A percentile compares a stretch with the other conserved stretches of the same genome.
phyloP scores from a whole-genome alignment of 2,329 filamentous ascomycete species.

The Penicillium crustosum region DNA sequence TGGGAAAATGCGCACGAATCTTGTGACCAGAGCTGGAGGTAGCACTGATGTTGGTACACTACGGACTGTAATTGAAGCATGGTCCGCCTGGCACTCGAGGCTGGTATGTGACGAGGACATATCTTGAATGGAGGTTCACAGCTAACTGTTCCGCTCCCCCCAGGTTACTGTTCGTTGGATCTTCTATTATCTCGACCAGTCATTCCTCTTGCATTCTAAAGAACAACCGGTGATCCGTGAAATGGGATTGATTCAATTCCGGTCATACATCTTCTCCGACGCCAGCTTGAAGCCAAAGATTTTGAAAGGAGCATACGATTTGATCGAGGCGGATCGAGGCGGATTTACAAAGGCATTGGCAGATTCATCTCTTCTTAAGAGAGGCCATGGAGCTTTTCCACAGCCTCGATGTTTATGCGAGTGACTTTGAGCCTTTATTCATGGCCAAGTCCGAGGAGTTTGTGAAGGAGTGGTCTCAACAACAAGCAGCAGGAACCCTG shows the following conservation, averaged over 20 bases:
- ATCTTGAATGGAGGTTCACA: neutral
- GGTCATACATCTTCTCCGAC: conserved; percentile 59
- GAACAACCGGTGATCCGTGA: conserved; percentile 73
- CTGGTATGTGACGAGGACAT: conserved; percentile 54
- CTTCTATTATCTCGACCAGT: conserved; percentile 91
- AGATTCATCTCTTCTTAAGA: conserved; percentile 68
- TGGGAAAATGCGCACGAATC: conserved; percentile 55
- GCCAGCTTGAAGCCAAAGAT: conserved; percentile 53
- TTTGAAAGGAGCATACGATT: conserved; percentile 70
- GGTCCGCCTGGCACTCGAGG: conserved; percentile 77
- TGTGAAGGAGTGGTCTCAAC: conserved; percentile 67
- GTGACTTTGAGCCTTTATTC: conserved; percentile 75
- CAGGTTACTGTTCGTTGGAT: conserved; percentile 78
- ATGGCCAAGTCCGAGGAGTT: conserved; percentile 67
- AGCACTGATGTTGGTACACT: conserved; percentile 65
- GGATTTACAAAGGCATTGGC: conserved; percentile 53
- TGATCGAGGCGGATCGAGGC: conserved; percentile 71
- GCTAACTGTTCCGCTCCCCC: neutral
- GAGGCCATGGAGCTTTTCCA: conserved; percentile 80
- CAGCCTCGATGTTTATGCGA: conserved; percentile 77
- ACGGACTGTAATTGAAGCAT: conserved; percentile 59
- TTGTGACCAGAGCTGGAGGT: conserved; percentile 57
- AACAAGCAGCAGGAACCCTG: conserved; percentile 63
- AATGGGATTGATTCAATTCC: conserved; percentile 74
- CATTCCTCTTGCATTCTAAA: conserved; percentile 75